These are phyloP conservation scores for Kwoniella europaea DNA, from an alignment of 768 basidiomycete genomes.

Conservation along the genomic window DNA sequence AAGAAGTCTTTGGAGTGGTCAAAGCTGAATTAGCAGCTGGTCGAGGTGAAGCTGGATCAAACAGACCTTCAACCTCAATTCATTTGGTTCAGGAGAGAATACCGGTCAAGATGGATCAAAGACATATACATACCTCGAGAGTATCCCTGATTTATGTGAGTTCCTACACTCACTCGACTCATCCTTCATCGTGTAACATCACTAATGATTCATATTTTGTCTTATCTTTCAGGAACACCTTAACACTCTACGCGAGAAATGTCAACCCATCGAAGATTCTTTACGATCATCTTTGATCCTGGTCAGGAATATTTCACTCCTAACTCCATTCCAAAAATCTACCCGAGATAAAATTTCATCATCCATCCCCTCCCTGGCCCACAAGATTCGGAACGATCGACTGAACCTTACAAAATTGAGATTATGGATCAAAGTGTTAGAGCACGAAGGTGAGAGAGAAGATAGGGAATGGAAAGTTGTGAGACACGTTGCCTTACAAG, in stretches of 20 bases:
- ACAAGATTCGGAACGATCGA: constrained; percentile 69
- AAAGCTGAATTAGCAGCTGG: constrained; percentile 77
- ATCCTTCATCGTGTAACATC: too few relatives aligned
- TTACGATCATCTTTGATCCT: constrained; percentile 74
- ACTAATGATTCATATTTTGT: background rate
- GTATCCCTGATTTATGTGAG: constrained; percentile 46
- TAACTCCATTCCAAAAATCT: constrained; percentile 84
- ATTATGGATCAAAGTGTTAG: constrained; percentile 78
- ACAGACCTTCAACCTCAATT: background rate
- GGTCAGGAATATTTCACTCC: constrained; percentile 77
- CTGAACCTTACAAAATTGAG: constrained; percentile 73
- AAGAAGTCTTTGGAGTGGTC: constrained; percentile 81
- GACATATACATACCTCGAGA: constrained; percentile 29
- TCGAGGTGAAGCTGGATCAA: constrained; percentile 43
- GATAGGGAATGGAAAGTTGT: constrained; percentile 69
- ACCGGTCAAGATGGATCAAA: background rate
- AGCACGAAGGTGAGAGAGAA: constrained; percentile 74
- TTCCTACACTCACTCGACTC: background rate
- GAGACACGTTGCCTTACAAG: constrained; percentile 73
- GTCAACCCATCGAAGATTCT: constrained; percentile 64
- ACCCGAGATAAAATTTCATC: constrained; percentile 76
- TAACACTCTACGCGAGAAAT: constrained; percentile 67
- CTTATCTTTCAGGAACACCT: constrained; percentile 66
- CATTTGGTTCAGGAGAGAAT: too few relatives aligned
- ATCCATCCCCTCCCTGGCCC: constrained; percentile 69